Percentiles rank a stretch among this genome's conserved stretches.
Conservation (phyloP, 2,329 filamentous ascomycete genomes). For the Xylariaceae sp. region DNA sequence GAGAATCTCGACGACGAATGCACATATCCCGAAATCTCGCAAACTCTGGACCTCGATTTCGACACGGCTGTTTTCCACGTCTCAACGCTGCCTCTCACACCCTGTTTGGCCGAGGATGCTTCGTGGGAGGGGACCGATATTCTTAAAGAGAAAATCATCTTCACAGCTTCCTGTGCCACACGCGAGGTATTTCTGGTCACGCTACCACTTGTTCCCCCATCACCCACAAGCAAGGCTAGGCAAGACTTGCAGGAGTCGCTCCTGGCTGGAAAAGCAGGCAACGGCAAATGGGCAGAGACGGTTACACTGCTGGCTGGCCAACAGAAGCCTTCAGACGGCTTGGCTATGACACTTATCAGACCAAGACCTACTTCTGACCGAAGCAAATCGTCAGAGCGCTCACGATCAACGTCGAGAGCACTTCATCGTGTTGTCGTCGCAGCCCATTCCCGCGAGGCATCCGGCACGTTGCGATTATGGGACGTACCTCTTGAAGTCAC, state of each 20-base stretch:
- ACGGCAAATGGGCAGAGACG: slow-evolving; percentile 68
- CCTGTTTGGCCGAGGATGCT: slow-evolving; percentile 57
- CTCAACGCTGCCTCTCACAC: slow-evolving; percentile 60
- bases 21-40: slow-evolving; percentile 61
- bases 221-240: slow-evolving; percentile 63
- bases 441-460: slow-evolving; percentile 65
- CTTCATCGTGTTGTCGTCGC: slow-evolving; percentile 61
- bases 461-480: slow-evolving; percentile 65
- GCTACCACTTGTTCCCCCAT: slow-evolving; percentile 67
- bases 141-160: slow-evolving; percentile 65
- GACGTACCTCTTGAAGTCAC: slow-evolving; percentile 58
- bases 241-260: slow-evolving; percentile 59
- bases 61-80: slow-evolving; percentile 63
- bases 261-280: slow-evolving; percentile 61
- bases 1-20: slow-evolving; percentile 55
- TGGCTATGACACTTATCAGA: slow-evolving; percentile 61
- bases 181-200: slow-evolving; percentile 64
- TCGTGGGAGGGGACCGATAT: slow-evolving; percentile 54
- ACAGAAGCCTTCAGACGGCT: slow-evolving; percentile 57
- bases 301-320: slow-evolving; percentile 62
- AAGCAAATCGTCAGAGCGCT: slow-evolving; percentile 49
- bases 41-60: slow-evolving; percentile 67
- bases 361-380: slow-evolving; percentile 45
- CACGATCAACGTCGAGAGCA: slow-evolving; percentile 38
- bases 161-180: slow-evolving; percentile 65